Percentiles rank a stretch among this genome's conserved stretches.
Conservation (phyloP, 768 basidiomycete genomes). For the Agrocybe praecox region DNA sequence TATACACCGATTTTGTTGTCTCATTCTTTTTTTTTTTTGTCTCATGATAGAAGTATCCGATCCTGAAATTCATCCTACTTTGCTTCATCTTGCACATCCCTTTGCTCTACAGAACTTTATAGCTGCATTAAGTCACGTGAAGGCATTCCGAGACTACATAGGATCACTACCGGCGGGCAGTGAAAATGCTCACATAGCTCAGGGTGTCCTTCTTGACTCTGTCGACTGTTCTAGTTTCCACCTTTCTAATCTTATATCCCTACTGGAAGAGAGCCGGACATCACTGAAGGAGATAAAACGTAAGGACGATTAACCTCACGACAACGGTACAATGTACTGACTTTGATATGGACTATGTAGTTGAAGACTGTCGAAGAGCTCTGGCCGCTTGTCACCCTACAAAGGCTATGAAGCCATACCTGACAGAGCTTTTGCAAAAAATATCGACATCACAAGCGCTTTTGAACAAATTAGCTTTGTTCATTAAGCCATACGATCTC, state of each 20-base stretch:
- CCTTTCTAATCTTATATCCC: conserved; percentile 48
- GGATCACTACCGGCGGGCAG: conserved; percentile 53
- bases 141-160: conserved; percentile 56
- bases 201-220: conserved; percentile 60
- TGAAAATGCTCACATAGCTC: conserved; percentile 67
- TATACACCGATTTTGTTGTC: background rate
- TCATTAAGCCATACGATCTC: conserved; percentile 74
- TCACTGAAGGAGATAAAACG: conserved; percentile 35
- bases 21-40: background rate
- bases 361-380: conserved; percentile 48
- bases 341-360: conserved; percentile 33
- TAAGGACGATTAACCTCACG: conserved; percentile 21
- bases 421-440: conserved; percentile 46
- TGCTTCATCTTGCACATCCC: conserved; percentile 69
- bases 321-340: background rate
- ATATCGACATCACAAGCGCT: conserved; percentile 46
- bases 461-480: conserved; percentile 68
- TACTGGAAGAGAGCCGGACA: conserved; percentile 42
- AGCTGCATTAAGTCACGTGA: conserved; percentile 56
- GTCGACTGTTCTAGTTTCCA: conserved; percentile 69
- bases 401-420: conserved; percentile 39
- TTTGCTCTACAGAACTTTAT: conserved; percentile 54
- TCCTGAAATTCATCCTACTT: conserved; percentile 28
- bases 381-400: conserved; percentile 65
- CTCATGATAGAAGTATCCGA: conserved; percentile 1